Evolutionary conservation across 495 filamentous ascomycete species (phyloP), one percentile per base, ranked within the genome.

Genomic region (Cairneyella variabilis): DNA sequence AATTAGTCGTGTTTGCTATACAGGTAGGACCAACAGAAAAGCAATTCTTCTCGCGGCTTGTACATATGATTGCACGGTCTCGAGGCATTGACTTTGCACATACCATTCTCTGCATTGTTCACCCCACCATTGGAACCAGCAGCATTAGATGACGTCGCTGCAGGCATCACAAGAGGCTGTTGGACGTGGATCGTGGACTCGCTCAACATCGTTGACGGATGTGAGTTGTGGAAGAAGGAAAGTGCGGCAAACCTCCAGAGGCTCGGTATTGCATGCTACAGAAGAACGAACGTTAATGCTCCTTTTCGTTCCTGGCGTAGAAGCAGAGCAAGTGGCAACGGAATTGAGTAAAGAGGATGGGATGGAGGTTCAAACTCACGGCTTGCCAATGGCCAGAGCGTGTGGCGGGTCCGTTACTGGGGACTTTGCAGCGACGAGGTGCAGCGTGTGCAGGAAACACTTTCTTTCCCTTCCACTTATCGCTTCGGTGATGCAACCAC

Each of bases 21-120:
- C 26, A 20, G 37, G 51, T 36, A 54, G 14, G 51, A 47, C 47
- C n/a, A 41, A 34, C 26, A 50, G 46, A 43, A 40, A 58, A 60
- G 34, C 36, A 48, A 56, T 38, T 52, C 44, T 18, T 20, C 37
- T n/a, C 37, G 37, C 5, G 37, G 5, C 37, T 40, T 40, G 37
- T 18, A 38, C 2, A 36, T 27, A 39, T 23, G 8, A 12, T 30
- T 18, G 46, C 38, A 2, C 23, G 23, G 42, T 22, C 36, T 25
- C 12, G 18, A 11, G n/a, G 28, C 18, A 17, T 30, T 23, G 36
- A 50, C 28, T 38, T 8, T 48, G 12, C 23, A 25, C 61, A 28
- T 64, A 64, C 61, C 54, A 38, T 60, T 60, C 22, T 60, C 61
- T n/a, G 34, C 47, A 47, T 52, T 48, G 45, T 28, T 54, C 39